A percentile compares a stretch with the other conserved stretches of the same genome.
Evolutionary conservation across 331 rosid species (phyloP).

Genomic region (Rhamnella rubrinervis): DNA sequence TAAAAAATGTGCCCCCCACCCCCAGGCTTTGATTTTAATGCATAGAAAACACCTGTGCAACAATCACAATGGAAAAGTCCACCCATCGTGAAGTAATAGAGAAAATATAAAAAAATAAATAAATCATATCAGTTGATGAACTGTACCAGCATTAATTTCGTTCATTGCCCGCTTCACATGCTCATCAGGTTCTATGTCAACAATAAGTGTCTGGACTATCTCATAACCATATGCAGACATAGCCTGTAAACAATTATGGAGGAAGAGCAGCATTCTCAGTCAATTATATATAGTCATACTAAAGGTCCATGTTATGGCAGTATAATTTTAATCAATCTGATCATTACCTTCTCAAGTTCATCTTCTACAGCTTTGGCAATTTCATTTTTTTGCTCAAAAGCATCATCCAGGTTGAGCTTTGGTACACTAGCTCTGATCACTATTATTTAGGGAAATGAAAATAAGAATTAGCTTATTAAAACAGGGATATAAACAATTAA

Average conservation of each 20-base stretch:
- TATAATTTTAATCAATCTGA: neutral
- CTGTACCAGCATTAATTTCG: slow-evolving; percentile 86
- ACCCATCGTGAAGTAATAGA: too few species aligned
- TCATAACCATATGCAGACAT: slow-evolving; percentile 92
- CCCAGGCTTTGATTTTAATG: too few species aligned
- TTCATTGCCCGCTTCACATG: slow-evolving; percentile 93
- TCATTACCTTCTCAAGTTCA: slow-evolving; percentile 77
- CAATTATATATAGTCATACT: neutral
- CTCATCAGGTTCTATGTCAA: slow-evolving; percentile 84
- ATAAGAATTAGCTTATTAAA: slow-evolving; percentile 18
- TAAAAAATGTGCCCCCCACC: too few species aligned
- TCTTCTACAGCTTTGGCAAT: slow-evolving; percentile 91
- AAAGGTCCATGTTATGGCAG: neutral
- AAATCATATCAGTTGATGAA: neutral
- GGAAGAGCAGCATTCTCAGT: slow-evolving; percentile 2
- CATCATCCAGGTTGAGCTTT: slow-evolving; percentile 77
- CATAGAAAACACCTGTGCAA: too few species aligned
- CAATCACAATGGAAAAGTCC: too few species aligned
- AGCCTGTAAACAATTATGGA: slow-evolving; percentile 47
- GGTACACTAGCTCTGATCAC: slow-evolving; percentile 91
- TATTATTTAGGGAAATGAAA: slow-evolving; percentile 24
- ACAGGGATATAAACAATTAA: neutral
- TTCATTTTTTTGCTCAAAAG: slow-evolving; percentile 92
- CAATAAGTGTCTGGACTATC: slow-evolving; percentile 87
- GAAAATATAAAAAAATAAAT: too few species aligned